Evolutionary conservation across 176 grass and related monocot species (phyloP), one percentile per base, ranked within the genome.

Genomic region (Ampelocalamus luodianensis): DNA sequence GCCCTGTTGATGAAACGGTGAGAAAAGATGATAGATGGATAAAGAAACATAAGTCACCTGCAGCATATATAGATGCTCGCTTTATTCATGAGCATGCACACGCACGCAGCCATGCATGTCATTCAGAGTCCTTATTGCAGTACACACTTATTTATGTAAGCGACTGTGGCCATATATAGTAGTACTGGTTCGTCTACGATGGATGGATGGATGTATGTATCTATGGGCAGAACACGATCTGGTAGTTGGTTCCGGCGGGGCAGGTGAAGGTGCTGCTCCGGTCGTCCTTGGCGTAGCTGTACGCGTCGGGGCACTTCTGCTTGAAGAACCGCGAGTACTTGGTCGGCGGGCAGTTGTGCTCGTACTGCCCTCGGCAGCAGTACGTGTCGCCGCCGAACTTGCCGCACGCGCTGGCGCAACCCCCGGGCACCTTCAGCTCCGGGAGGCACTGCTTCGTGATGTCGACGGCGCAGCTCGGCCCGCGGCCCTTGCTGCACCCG

Each of bases 211-310:
- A 29, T 29, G 29, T 29, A 29, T 29, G 29, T 40, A 8, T 40
- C 5, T 40, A 50, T 50, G 48, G 48, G 48, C 87, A 93, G 27
- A 90, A 80, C 11, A 77, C 70, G 14, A 93, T 78, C 5, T 80
- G 67, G 68, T 93, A 93, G 72, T 87, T 81, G 8, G 80, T 78
- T 8, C 80, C 84, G 1, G 22, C 1, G 0, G 91, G 87, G 14
- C 91, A 90, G 9, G 87, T 90, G 80, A 92, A 89, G 9, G 60
- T 83, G 68, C 73, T 83, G 10, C 15, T 81, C 8, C 4, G 5
- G 20, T 89, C 87, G 22, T 89, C 84, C 60, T 87, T 79, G 17
- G 91, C 84, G 63, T 93, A 93, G 87, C 79, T 90, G 78, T 93
- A 93, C 0, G 76, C 91, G 40, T 93, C 58, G 0, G 91, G 91